A percentile compares a stretch with the other conserved stretches of the same genome.
phyloP scores from a whole-genome alignment of 2,329 filamentous ascomycete species.

The Neospermospora avenae region DNA sequence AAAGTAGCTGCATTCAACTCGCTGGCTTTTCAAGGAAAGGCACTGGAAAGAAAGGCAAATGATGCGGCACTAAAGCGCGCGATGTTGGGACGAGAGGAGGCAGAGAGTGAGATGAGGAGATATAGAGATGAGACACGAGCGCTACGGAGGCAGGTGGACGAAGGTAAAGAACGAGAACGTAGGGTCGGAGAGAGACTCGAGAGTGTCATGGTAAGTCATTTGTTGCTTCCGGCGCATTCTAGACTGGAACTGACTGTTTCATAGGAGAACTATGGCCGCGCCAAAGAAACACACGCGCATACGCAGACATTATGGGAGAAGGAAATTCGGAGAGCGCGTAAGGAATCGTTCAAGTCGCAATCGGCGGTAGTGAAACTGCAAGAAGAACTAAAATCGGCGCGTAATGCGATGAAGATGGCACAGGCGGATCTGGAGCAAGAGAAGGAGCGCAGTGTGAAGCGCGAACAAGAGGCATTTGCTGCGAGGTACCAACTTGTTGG shows the following conservation, averaged over 20 bases:
- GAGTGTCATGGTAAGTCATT: slow-evolving; percentile 61
- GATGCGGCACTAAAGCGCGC: slow-evolving; percentile 65
- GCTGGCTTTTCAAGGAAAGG: slow-evolving; percentile 53
- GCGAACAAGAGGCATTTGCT: slow-evolving; percentile 68
- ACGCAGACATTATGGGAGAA: slow-evolving; percentile 70
- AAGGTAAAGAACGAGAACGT: slow-evolving; percentile 63
- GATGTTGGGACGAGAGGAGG: slow-evolving; percentile 67
- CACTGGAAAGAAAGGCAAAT: slow-evolving; percentile 61
- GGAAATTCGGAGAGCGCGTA: slow-evolving; percentile 65
- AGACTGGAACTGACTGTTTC: slow-evolving; percentile 15
- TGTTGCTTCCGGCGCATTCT: slow-evolving; percentile 29
- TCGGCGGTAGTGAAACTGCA: slow-evolving; percentile 67
- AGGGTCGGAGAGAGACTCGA: slow-evolving; percentile 65
- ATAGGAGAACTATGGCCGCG: slow-evolving; percentile 66
- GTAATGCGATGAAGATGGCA: slow-evolving; percentile 47
- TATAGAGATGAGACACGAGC: slow-evolving; percentile 58
- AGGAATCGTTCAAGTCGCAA: slow-evolving; percentile 74
- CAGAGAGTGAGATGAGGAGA: slow-evolving; percentile 63
- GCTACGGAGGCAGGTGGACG: slow-evolving; percentile 58
- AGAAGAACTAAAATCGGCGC: slow-evolving; percentile 65
- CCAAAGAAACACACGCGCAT: slow-evolving; percentile 66
- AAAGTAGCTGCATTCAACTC: slow-evolving; percentile 72
- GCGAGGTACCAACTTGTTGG: slow-evolving; percentile 64
- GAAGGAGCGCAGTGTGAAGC: slow-evolving; percentile 55
- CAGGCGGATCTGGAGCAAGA: slow-evolving; percentile 61